Base-by-base conservation (phyloP, 352 stramenopile genomes). In the Pythium apleroticum region DNA sequence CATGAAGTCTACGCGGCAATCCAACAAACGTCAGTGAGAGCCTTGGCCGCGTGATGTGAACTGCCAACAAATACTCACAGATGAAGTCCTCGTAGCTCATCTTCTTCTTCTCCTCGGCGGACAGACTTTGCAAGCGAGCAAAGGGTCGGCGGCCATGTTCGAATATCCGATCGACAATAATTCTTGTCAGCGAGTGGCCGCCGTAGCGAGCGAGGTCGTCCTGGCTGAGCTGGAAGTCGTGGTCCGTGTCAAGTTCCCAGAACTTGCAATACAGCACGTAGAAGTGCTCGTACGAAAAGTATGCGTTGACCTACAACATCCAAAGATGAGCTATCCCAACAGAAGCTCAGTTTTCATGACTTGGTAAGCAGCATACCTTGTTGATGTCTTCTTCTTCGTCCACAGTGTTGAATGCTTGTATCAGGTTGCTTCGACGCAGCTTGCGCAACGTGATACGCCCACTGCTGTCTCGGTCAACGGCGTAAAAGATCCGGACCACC, bases 371-470 rank as follows among this genome's bases (percentile, higher is more conserved):
- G n/a, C 28, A 31, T 50, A 99, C 97, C 83, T 98, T 98, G 83
- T 99, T 99, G 73, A 99, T 99, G 75, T 99, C 97, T 80, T 99
- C 97, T 74, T 99, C 97, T 78, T 98, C 95, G 72, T 99, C 97
- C 4, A 99, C 96, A 50, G 88, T 87, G 68, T 97, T 93, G 82
- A 99, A 99, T 43, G 96, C 93, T 48, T 91, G 84, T 28, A 99
- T 80, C 10, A 99, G 71, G 76, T 98, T 98, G 58, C 89, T 98
- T 53, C 90, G 88, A 45, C 96, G 81, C 30, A 99, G 73, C 72
- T 99, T 98, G 33, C 96, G 86, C 35, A 96, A 72, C 25, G 96
- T 98, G 73, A 99, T 98, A 52, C 80, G 76, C n/a, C 97, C 97
- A 60, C 89, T 98, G 74, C 96, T 97, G 68, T 95, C 88, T 74